Evolutionary conservation across 179 eudicot species (phyloP).

Genomic region (Spinacia oleracea): DNA sequence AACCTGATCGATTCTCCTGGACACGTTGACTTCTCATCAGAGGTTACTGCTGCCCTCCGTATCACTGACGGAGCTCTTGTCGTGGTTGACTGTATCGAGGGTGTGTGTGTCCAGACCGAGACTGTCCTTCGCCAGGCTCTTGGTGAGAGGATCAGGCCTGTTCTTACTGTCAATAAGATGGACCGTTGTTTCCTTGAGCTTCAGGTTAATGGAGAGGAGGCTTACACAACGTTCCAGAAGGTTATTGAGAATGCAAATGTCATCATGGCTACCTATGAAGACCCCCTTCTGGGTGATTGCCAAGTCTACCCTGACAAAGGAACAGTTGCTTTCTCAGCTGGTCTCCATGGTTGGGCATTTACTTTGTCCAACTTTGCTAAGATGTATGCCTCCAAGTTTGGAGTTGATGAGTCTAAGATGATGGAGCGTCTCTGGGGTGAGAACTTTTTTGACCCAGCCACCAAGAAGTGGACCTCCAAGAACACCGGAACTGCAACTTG

Average conservation of each 20-base stretch:
- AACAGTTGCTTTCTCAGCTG: slow-evolving; percentile 26
- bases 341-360: slow-evolving; percentile 29
- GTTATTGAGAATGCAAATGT: slow-evolving; percentile 28
- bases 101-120: slow-evolving; percentile 35
- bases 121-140: slow-evolving; percentile 35
- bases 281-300: slow-evolving; percentile 27
- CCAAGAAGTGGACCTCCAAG: slow-evolving; percentile 31
- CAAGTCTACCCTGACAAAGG: slow-evolving; percentile 34
- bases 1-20: slow-evolving; percentile 32
- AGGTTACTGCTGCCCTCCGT: slow-evolving; percentile 35
- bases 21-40: slow-evolving; percentile 32
- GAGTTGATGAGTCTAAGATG: slow-evolving; percentile 29
- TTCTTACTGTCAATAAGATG: slow-evolving; percentile 30
- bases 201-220: slow-evolving; percentile 33
- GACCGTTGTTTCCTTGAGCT: slow-evolving; percentile 35
- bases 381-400: slow-evolving; percentile 31
- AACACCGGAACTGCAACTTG: slow-evolving; percentile 22
- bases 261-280: slow-evolving; percentile 30
- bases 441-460: slow-evolving; percentile 30
- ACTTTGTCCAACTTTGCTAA: slow-evolving; percentile 28
- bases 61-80: slow-evolving; percentile 34
- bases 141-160: slow-evolving; percentile 35
- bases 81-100: slow-evolving; percentile 32
- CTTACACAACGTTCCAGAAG: slow-evolving; percentile 32
- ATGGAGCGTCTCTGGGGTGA: slow-evolving; percentile 36